phyloP scores from a whole-genome alignment of 495 filamentous ascomycete genomes.

The Hapsidospora chrysogenum region DNA sequence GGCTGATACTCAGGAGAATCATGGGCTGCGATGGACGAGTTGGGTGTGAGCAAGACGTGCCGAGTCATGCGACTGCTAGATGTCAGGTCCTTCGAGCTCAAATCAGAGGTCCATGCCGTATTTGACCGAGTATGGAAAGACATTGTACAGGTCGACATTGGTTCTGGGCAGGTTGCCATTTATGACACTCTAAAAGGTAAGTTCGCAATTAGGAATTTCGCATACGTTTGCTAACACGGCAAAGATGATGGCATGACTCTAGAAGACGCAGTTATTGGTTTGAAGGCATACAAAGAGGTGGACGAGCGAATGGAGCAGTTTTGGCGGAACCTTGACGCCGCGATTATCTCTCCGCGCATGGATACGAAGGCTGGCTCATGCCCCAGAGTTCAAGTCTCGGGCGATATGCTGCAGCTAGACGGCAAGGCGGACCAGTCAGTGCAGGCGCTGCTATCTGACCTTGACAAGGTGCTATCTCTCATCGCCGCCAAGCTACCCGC shows the following conservation, averaged over 20 bases:
- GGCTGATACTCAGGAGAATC: slow-evolving; percentile 16
- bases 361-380: slow-evolving; percentile 12
- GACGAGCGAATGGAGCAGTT: slow-evolving; percentile 29
- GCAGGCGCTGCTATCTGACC: slow-evolving; percentile 36
- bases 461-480: slow-evolving; percentile 46
- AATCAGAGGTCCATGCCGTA: slow-evolving; percentile 38
- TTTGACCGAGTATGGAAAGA: slow-evolving; percentile 37
- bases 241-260: slow-evolving; percentile 29
- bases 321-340: slow-evolving; percentile 31
- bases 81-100: slow-evolving; percentile 34
- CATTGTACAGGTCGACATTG: slow-evolving; percentile 37
- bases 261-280: slow-evolving; percentile 26
- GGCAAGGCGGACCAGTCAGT: slow-evolving; percentile 20
- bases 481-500: slow-evolving; percentile 46
- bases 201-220: neutral
- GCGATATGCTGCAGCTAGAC: slow-evolving; percentile 15
- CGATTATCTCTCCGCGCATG: slow-evolving; percentile 33
- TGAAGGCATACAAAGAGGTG: slow-evolving; percentile 34
- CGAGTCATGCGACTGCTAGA: slow-evolving; percentile 29
- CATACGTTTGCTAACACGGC: slow-evolving; percentile 10
- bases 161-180: slow-evolving; percentile 30
- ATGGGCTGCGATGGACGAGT: slow-evolving; percentile 23
- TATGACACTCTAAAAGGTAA: slow-evolving; percentile 23
- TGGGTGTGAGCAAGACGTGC: slow-evolving; percentile 27
- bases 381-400: slow-evolving; percentile 17